A percentile compares a stretch with the other conserved stretches of the same genome.
phyloP scores from a whole-genome alignment of 495 filamentous ascomycete genomes.

The Aspergillus nidulans region DNA sequence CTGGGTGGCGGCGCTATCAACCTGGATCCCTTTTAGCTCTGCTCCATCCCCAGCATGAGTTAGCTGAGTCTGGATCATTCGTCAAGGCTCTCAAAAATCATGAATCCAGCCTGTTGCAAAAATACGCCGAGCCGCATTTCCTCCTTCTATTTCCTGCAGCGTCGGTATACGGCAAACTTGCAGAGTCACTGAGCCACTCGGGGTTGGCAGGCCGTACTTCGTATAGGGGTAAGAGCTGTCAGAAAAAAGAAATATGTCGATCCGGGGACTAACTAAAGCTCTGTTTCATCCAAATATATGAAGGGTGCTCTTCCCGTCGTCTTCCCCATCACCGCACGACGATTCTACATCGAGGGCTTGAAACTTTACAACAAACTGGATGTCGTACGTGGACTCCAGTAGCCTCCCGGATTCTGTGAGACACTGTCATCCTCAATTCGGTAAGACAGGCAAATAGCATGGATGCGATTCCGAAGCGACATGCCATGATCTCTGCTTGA shows the following conservation, averaged over 20 bases:
- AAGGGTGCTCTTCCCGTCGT: background rate
- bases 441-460: background rate
- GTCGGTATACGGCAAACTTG: background rate
- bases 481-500: background rate
- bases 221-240: background rate
- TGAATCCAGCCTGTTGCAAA: background rate
- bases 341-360: background rate
- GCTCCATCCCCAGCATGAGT: background rate
- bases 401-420: background rate
- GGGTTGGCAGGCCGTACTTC: too few species aligned
- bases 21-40: slow-evolving; percentile 10
- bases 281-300: background rate
- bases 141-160: background rate
- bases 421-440: background rate
- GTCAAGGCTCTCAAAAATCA: background rate
- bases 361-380: background rate
- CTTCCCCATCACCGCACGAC: background rate
- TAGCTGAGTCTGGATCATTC: background rate
- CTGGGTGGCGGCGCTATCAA: slow-evolving; percentile 23
- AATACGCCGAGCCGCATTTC: slow-evolving; percentile 5
- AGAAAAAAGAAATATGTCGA: slow-evolving; percentile 14
- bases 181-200: too few species aligned
- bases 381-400: background rate
- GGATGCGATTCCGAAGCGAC: background rate
- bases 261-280: slow-evolving; percentile 19